Base-by-base conservation (phyloP, 1,139 yeast genomes). In the Protomyces lactucae-debilis region DNA sequence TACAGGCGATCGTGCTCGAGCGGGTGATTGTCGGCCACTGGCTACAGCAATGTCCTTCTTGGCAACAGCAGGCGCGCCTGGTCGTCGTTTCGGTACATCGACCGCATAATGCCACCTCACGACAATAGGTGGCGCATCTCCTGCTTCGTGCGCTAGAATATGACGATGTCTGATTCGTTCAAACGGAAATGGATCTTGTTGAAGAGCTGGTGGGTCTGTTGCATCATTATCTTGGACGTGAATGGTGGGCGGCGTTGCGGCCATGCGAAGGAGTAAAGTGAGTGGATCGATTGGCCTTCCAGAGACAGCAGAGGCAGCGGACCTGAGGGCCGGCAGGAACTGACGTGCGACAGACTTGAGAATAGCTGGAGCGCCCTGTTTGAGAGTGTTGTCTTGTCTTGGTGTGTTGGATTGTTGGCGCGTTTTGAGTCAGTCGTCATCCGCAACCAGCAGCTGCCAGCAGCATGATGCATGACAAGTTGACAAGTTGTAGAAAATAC, bases 21-120 rank as follows among this genome's bases (percentile, higher is more conserved):
- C 43, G 16, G 43, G 43, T 0, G 43, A 14, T 3, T 4, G 14
- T 37, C 16, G 43, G 14, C 43, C 43, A 2, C 16, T 14, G 10
- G 14, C 43, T 14, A n/a, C 16, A 9, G 14, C 16, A 4, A 4
- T 9, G 92, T 28, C 32, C 91, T 3, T 90, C 18, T 43, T 18
- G 18, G 10, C 48, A n/a, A 12, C 25, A 10, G 48, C n/a, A 43
- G 48, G 10, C 12, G 48, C 48, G 12, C 78, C 76, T 57, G 77
- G 77, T 1, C 75, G 68, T 21, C 61, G 57, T 25, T 59, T 55
- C 25, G 67, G 67, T n/a, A 54, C 55, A 40, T 65, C 67, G 25
- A 65, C 61, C 3, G 67, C 67, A 53, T 65, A 65, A 37, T 60
- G 63, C 67, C 67, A 65, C 12, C 64, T 39, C 18, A 59, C 63